Base-by-base conservation (phyloP, 2,329 filamentous ascomycete species). In the Calonectria pteridis region DNA sequence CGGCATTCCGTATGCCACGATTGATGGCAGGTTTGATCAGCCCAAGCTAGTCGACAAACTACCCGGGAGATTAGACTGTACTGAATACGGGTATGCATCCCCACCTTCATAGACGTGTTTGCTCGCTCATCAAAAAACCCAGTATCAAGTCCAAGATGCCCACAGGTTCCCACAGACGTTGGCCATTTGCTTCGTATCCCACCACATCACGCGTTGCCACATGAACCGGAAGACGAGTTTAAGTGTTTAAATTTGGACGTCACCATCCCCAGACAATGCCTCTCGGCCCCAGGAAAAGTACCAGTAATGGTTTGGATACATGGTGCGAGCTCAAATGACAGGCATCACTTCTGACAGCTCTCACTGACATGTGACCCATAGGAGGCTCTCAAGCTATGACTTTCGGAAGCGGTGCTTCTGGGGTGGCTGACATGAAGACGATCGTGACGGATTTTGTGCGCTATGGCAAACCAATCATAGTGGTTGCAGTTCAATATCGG, bases 301-400 rank as follows among this genome's bases (percentile, higher is more conserved):
- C 86, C 86, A 10, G 86, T 88, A 18, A 65, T 87, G 59, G 70
- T 87, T 20, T 88, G 86, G 85, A 85, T 88, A 37, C 84, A 88
- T 72, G 86, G 86, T 80, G 69, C 11, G 31, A 18, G 14, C 9
- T 16, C 1, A n/a, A 0, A 11, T 2, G 31, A 16, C 5, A 11
- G 46, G 16, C 0, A 14, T 28, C 13, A 2, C 1, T 3, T 4
- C 11, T 6, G 1, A 9, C 1, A 5, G 29, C 6, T 37, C 18
- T n/a, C 14, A 33, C 53, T 75, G 18, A 71, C 10, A 18, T 29
- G 16, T 31, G 13, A 31, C 4, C 40, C 2, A 14, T 2, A 82
- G 81, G 84, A 31, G 86, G 86, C 14, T 87, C 85, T 0, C 86
- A 87, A 69, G 81, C 85, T 7, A 80, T 87, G 35, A 86, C 85